Percentiles rank a stretch among this genome's conserved stretches.
Evolutionary conservation across 2,329 filamentous ascomycete genomes (phyloP).

Genomic region (Talaromyces sp.): DNA sequence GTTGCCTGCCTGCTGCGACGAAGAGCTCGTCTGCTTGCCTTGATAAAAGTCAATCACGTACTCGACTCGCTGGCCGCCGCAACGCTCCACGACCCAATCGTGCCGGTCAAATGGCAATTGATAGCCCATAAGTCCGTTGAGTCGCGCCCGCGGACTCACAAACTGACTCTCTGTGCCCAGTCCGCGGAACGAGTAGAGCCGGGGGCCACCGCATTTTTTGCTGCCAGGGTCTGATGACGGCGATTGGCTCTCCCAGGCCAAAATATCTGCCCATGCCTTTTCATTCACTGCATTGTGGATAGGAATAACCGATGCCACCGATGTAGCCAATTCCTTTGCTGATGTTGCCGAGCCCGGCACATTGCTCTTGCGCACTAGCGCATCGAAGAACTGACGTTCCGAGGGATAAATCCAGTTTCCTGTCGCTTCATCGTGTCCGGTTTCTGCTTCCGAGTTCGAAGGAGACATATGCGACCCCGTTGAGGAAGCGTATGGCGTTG

Average conservation of each 20-base stretch:
- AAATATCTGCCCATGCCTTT: constrained; percentile 88
- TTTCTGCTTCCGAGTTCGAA: constrained; percentile 75
- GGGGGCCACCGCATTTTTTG: constrained; percentile 69
- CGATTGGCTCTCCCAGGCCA: constrained; percentile 75
- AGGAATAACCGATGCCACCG: constrained; percentile 89
- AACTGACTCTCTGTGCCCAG: constrained; percentile 43
- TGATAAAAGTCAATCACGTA: constrained; percentile 99
- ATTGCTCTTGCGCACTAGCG: constrained; percentile 88
- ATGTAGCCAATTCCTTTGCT: constrained; percentile 48
- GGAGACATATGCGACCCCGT: constrained; percentile 35
- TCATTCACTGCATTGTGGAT: constrained; percentile 99
- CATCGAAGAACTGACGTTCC: constrained; percentile 96
- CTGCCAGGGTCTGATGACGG: constrained; percentile 50
- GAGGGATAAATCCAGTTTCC: constrained; percentile 98
- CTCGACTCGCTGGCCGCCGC: constrained; percentile 68
- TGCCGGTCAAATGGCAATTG: constrained; percentile 89
- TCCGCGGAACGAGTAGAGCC: constrained; percentile 78
- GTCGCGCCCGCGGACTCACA: constrained; percentile 75
- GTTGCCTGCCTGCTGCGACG: constrained; percentile 16
- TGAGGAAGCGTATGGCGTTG: constrained; percentile 16
- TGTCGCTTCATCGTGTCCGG: constrained; percentile 59
- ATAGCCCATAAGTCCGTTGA: constrained; percentile 84
- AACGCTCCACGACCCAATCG: constrained; percentile 94
- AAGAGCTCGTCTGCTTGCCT: constrained; percentile 46
- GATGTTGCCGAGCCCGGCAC: constrained; percentile 49